Base-by-base conservation (phyloP, 2,329 filamentous ascomycete genomes). In the Penicillium sp. region DNA sequence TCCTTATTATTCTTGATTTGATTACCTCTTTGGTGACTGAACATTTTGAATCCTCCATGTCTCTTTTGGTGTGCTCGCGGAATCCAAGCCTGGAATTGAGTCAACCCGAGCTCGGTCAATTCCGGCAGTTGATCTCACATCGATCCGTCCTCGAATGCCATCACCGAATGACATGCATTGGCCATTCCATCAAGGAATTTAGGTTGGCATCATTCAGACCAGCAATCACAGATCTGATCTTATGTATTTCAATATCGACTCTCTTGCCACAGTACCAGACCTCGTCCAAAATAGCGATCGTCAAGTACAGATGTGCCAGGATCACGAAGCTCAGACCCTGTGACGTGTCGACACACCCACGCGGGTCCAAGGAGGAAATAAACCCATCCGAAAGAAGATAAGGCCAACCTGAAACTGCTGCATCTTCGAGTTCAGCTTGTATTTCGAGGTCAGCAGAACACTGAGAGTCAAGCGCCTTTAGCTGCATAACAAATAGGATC, bases 261-360 rank as follows among this genome's bases (percentile, higher is more conserved):
- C 16, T 55, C 24, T 36, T 41, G 1, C 60, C 60, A 47, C 46
- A 50, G 39, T 54, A 60, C 60, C 60, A 62, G 9, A 56, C 18
- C 10, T 54, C 51, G 24, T 60, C 58, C 18, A 56, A 18, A 14
- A 62, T 36, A 2, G 55, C 46, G 18, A 60, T 39, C 4, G 50
- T 14, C 7, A 67, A 19, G 39, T 67, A 65, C 6, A 69, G 55
- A 39, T 69, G 61, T 6, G 61, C 65, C 4, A 69, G 43, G 10
- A 67, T 66, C 1, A 50, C 37, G 18, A 59, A 66, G 1, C 61
- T 64, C 0, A 61, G 19, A 1, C 54, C 62, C 4, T 40, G 43
- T 2, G 36, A 2, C 1, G 40, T 39, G 1, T 41, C 54, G 1
- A 55, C 7, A n/a, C 24, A 9, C 4, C 41, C 11, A 6, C 58